A percentile compares a stretch with the other conserved stretches of the same genome.
These are phyloP conservation scores for Bretziella fagacearum DNA, from an alignment of 2,329 filamentous ascomycete species.

Conservation along the genomic window DNA sequence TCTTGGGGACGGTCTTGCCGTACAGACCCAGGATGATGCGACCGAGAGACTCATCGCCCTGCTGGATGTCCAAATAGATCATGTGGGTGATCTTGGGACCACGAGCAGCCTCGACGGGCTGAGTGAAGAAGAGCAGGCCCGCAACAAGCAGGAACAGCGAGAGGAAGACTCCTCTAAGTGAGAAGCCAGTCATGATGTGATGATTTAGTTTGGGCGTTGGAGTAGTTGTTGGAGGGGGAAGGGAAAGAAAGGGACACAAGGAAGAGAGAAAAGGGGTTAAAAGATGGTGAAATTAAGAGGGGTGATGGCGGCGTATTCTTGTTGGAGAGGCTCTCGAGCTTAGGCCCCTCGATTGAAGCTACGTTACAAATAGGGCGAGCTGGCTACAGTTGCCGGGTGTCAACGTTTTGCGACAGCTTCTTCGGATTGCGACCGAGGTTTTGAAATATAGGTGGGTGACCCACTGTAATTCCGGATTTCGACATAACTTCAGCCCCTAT, in stretches of 20 bases:
- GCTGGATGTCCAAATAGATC: constrained; percentile 74
- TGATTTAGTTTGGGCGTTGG: constrained; percentile 36
- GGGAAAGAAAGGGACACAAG: constrained; percentile 11
- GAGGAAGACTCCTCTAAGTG: constrained; percentile 51
- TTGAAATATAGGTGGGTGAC: neutral
- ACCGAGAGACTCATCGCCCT: constrained; percentile 58
- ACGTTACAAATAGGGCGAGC: constrained; percentile 10
- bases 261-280: neutral
- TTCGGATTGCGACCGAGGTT: too few relatives aligned
- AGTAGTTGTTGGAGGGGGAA: neutral
- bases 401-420: too few relatives aligned
- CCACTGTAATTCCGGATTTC: neutral
- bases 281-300: neutral
- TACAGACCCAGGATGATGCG: constrained; percentile 70
- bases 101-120: constrained; percentile 57
- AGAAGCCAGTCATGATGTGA: constrained; percentile 27
- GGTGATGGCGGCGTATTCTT: neutral
- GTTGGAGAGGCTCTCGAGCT: constrained; percentile 2
- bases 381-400: neutral
- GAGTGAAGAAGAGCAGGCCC: constrained; percentile 56
- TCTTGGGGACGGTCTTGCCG: constrained; percentile 72
- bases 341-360: constrained; percentile 10
- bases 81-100: constrained; percentile 93
- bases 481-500: too few relatives aligned
- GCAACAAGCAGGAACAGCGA: constrained; percentile 62